Evolutionary conservation across 768 basidiomycete species (phyloP).

Genomic region (Mycena pura): DNA sequence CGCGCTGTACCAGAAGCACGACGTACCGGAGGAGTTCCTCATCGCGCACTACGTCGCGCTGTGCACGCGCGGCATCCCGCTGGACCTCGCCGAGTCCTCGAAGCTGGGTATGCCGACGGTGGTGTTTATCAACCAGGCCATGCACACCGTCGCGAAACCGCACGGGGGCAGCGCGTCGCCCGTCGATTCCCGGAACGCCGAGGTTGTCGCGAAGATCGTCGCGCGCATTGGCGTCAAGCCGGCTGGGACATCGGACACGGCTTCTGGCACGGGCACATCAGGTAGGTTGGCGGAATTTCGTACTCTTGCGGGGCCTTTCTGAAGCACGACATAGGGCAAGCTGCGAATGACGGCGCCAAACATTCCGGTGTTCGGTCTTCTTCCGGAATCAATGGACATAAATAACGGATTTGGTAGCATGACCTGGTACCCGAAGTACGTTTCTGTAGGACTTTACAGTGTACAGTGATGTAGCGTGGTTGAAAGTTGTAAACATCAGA

Average conservation of each 20-base stretch:
- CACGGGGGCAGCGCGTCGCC: background rate
- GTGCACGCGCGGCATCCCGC: constrained; percentile 45
- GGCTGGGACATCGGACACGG: background rate
- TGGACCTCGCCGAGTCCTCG: constrained; percentile 52
- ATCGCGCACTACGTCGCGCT: constrained; percentile 51
- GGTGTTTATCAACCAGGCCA: constrained; percentile 27
- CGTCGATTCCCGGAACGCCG: background rate
- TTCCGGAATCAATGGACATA: no score
- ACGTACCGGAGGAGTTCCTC: constrained; percentile 45
- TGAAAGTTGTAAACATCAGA: no score
- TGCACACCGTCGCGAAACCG: background rate
- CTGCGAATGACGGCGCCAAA: no score
- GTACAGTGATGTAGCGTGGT: no score
- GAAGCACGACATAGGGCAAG: no score
- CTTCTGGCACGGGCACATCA: background rate
- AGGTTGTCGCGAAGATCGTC: constrained; percentile 13
- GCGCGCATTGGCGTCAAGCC: background rate
- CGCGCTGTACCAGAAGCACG: constrained; percentile 48
- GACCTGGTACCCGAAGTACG: no score
- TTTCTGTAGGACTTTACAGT: no score
- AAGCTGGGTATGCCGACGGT: constrained; percentile 51
- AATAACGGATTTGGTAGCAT: no score
- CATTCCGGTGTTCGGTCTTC: no score
- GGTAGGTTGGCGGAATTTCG: constrained; percentile 11
- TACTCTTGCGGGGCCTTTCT: no score